Evolutionary conservation across 805 yeast genomes (phyloP).

Genomic region (Maudiozyma serrabonitensis): DNA sequence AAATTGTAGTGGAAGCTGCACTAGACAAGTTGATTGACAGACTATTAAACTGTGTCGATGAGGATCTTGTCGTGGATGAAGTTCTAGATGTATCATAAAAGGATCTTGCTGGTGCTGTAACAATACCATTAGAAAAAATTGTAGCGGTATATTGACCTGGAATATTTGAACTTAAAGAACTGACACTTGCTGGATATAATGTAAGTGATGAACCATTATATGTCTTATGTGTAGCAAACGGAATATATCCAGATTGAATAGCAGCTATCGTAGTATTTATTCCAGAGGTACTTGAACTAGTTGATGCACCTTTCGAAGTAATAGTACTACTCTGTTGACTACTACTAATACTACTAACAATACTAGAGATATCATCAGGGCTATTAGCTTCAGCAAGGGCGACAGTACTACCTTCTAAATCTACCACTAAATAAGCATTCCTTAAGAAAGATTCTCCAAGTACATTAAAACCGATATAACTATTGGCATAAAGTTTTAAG

Average conservation of each 20-base stretch:
- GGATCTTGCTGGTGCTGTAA: conserved; percentile 23
- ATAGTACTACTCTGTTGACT: background rate
- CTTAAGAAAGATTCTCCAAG: conserved; percentile 52
- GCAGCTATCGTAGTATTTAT: conserved; percentile 6
- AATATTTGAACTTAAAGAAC: conserved; percentile 10
- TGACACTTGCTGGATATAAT: conserved; percentile 3
- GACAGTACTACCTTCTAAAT: conserved; percentile 43
- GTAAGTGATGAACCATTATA: conserved; percentile 8
- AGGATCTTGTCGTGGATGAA: conserved; percentile 5
- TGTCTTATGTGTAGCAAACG: conserved; percentile 37
- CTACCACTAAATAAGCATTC: conserved; percentile 50
- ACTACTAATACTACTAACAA: background rate
- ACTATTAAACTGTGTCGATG: conserved; percentile 9
- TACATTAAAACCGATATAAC: conserved; percentile 38
- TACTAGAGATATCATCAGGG: conserved; percentile 34
- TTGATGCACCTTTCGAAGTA: background rate
- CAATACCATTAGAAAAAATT: conserved; percentile 25
- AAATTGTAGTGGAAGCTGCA: background rate
- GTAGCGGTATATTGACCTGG: conserved; percentile 25
- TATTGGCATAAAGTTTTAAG: conserved; percentile 41
- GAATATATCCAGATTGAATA: conserved; percentile 38
- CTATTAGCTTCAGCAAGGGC: conserved; percentile 44
- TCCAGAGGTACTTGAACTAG: background rate
- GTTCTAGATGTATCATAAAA: conserved; percentile 24
- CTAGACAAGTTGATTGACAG: conserved; percentile 3